Evolutionary conservation across 257 asterid genomes (phyloP).

Genomic region (Salvia splendens): DNA sequence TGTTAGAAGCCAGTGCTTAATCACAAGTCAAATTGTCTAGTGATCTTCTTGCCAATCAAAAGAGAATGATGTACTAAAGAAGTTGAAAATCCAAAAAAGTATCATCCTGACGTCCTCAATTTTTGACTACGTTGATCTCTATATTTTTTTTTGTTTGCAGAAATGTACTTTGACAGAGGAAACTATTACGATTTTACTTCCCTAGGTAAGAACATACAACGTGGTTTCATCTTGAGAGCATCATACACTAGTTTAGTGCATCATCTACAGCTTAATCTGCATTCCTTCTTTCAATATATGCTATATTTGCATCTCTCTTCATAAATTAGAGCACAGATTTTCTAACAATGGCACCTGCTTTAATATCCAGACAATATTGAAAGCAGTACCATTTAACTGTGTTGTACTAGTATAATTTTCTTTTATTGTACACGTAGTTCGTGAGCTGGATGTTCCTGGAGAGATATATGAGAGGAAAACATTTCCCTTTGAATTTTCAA

Average conservation of each 20-base stretch:
- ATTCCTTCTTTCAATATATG: not conserved
- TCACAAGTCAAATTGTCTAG: slow-evolving; percentile 1
- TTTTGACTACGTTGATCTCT: not conserved
- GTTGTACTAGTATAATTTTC: slow-evolving; percentile 16
- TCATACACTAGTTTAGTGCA: not conserved
- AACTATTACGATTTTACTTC: slow-evolving; percentile 92
- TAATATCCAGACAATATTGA: not conserved
- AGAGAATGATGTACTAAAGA: not conserved
- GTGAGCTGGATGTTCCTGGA: slow-evolving; percentile 92
- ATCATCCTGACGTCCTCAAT: not conserved
- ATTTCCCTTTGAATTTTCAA: slow-evolving; percentile 91
- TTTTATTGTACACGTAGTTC: slow-evolving; percentile 44
- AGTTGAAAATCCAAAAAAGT: not conserved
- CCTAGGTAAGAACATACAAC: slow-evolving; percentile 55
- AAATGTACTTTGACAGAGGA: slow-evolving; percentile 84
- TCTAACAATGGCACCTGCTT: not conserved
- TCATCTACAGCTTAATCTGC: not conserved
- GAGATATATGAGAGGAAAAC: slow-evolving; percentile 90
- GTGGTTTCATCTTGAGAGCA: not conserved
- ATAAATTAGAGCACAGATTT: not conserved
- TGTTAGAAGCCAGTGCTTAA: slow-evolving; percentile 14
- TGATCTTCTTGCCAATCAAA: not conserved
- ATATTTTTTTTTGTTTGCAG: slow-evolving; percentile 34
- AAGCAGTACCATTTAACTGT: slow-evolving; percentile 12
- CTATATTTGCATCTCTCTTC: slow-evolving; percentile 6